phyloP scores from a whole-genome alignment of 2,329 filamentous ascomycete species.

The Lithohypha guttulata region DNA sequence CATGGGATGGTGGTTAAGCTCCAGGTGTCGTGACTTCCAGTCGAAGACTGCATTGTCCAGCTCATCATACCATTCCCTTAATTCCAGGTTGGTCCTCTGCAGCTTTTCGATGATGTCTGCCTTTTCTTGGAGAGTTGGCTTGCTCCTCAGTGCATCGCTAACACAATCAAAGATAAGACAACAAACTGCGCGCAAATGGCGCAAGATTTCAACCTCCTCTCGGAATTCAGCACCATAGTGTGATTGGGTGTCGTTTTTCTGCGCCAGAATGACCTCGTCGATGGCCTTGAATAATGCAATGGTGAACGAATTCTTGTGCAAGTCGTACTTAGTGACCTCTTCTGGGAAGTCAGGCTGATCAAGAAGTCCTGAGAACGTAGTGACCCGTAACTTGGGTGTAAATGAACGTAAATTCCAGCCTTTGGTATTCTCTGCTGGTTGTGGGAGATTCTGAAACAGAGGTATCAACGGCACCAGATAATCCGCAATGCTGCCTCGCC shows the following conservation, averaged over 20 bases:
- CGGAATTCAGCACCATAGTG: conserved; percentile 3
- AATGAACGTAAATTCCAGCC: conserved; percentile 6
- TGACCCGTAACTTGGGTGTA: not conserved
- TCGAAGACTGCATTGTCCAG: conserved; percentile 9
- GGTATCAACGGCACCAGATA: conserved; percentile 7
- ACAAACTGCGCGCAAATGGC: conserved; percentile 5
- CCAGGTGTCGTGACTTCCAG: conserved; percentile 9
- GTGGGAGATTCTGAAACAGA: conserved; percentile 4
- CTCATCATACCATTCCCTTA: conserved; percentile 9
- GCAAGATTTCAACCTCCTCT: conserved; percentile 2
- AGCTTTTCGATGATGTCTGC: conserved; percentile 9
- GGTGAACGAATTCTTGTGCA: conserved; percentile 7
- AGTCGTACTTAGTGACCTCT: conserved; percentile 1
- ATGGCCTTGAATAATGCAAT: conserved; percentile 1
- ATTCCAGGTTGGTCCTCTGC: conserved; percentile 8
- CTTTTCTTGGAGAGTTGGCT: not conserved
- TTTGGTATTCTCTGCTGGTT: conserved; percentile 3
- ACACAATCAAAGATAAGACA: conserved; percentile 7
- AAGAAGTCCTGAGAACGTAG: conserved; percentile 4
- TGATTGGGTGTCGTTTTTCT: not conserved
- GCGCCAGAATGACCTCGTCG: conserved; percentile 3
- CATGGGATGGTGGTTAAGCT: conserved; percentile 8
- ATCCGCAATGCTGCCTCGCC: conserved; percentile 7
- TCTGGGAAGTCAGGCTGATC: not conserved
- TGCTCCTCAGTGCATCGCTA: not conserved